phyloP scores from a whole-genome alignment of 2,329 filamentous ascomycete genomes.

The Fonsecaea multimorphosa region DNA sequence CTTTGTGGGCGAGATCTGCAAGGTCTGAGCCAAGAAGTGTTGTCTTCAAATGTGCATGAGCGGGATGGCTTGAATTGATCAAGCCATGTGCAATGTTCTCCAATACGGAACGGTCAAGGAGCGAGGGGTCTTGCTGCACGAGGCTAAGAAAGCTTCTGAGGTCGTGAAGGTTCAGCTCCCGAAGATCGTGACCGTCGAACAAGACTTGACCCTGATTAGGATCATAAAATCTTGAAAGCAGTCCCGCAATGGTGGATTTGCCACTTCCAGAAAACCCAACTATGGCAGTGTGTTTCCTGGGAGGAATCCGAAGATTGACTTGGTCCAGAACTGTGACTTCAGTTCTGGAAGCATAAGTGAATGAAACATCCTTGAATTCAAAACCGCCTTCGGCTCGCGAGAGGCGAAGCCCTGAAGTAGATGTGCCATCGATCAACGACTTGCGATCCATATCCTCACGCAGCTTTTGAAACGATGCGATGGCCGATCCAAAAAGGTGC shows the following conservation, averaged over 20 bases:
- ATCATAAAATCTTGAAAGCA: conserved; percentile 49
- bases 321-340: conserved; percentile 44
- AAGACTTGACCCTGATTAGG: conserved; percentile 43
- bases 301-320: conserved; percentile 44
- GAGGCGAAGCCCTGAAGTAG: conserved; percentile 2
- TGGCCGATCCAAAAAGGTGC: conserved; percentile 58
- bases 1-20: conserved; percentile 7
- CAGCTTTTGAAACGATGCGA: conserved; percentile 64
- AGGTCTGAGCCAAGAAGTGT: conserved; percentile 34
- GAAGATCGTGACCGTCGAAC: conserved; percentile 43
- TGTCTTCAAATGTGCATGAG: conserved; percentile 41
- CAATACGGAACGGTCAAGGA: conserved; percentile 59
- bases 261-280: conserved; percentile 60
- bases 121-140: conserved; percentile 60
- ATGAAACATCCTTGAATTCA: conserved; percentile 45
- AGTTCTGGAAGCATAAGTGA: conserved; percentile 47
- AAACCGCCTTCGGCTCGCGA: conserved; percentile 36
- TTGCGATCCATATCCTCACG: conserved; percentile 62
- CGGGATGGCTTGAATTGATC: conserved; percentile 44
- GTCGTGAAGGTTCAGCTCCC: conserved; percentile 44
- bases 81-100: conserved; percentile 62
- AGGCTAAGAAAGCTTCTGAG: conserved; percentile 47
- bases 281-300: conserved; percentile 50
- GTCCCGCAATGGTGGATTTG: conserved; percentile 55
- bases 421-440: conserved; percentile 52